Base-by-base conservation (phyloP, 1,284 basidiomycete genomes). In the Rhodofomes roseus region DNA sequence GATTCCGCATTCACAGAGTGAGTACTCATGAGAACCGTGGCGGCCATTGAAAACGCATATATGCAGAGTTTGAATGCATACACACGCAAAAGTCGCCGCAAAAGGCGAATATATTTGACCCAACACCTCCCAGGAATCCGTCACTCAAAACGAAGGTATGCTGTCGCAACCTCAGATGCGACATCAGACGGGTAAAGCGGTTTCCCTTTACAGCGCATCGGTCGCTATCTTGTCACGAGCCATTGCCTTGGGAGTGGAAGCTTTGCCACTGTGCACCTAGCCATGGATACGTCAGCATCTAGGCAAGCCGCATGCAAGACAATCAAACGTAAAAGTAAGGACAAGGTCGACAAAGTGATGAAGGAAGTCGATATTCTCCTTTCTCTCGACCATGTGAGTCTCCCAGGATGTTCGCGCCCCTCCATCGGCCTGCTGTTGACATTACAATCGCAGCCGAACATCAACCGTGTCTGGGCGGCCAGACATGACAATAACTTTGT, bases 281-380 rank as follows among this genome's bases (percentile, higher is more conserved):
- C 89, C 14, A 77, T 88, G 57, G 87, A 92, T 66, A 79, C 78
- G 4, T 67, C 72, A n/a, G 79, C 78, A 36, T 77, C 81, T 63
- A 79, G 84, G 51, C 92, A 94, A 72, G 89, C 91, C 27, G 92
- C 92, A 8, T 92, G 90, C 74, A 95, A 95, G 72, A 90, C 85
- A 55, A 87, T 93, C 65, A 82, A 81, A 61, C 79, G 80, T 36
- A 85, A 81, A 62, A 79, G 79, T 46, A 81, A 80, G 27, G 75
- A 77, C 37, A 86, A 87, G 54, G 68, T 84, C 40, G 79, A 75
- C 16, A 84, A 85, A 65, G 83, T 91, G 18, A 83, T 85, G 80
- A 88, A 87, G 65, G 93, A 95, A 73, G 85, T 92, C 18, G 80
- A 81, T 55, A 86, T 94, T 54, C 76, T 94, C 22, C 82, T 84